Evolutionary conservation across 176 grass and related monocot species (phyloP).

Genomic region (Urochloa ruziziensis): DNA sequence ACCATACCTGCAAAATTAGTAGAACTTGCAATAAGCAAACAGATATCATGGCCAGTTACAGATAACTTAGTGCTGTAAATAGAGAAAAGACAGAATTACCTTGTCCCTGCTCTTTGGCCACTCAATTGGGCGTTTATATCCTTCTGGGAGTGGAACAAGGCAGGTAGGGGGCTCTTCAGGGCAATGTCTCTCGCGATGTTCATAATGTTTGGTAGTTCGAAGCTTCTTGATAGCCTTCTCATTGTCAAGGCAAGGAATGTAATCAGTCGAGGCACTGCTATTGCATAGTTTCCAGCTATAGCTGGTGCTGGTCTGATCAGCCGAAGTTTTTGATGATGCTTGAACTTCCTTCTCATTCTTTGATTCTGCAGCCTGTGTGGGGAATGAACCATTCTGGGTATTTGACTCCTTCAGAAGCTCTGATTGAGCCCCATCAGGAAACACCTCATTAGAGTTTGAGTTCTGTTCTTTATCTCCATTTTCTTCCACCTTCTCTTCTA

Average conservation of each 20-base stretch:
- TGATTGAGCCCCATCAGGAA: slow-evolving; percentile 71
- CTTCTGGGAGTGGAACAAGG: slow-evolving; percentile 80
- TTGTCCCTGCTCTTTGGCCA: slow-evolving; percentile 93
- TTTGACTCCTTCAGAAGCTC: slow-evolving; percentile 86
- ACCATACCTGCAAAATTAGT: slow-evolving; percentile 73
- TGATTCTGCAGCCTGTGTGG: slow-evolving; percentile 80
- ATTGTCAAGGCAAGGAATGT: slow-evolving; percentile 98
- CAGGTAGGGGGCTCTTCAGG: slow-evolving; percentile 83
- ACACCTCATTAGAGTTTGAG: slow-evolving; percentile 49
- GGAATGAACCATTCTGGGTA: slow-evolving; percentile 71
- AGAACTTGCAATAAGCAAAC: slow-evolving; percentile 3
- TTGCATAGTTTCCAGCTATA: slow-evolving; percentile 91
- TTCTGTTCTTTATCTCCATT: slow-evolving; percentile 47
- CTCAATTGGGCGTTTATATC: slow-evolving; percentile 63
- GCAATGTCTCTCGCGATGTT: slow-evolving; percentile 97
- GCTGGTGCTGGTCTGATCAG: slow-evolving; percentile 30
- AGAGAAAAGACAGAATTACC: slow-evolving; percentile 51
- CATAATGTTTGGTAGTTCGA: slow-evolving; percentile 79
- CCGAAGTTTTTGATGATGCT: slow-evolving; percentile 43
- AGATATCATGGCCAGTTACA: not conserved
- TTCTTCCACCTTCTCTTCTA: slow-evolving; percentile 65
- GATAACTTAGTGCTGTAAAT: slow-evolving; percentile 14
- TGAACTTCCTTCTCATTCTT: slow-evolving; percentile 79
- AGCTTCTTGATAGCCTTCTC: slow-evolving; percentile 90
- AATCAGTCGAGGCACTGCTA: slow-evolving; percentile 59